Evolutionary conservation across 192 early-diverging fungal genomes (phyloP).

Genomic region (Coemansia sp.): DNA sequence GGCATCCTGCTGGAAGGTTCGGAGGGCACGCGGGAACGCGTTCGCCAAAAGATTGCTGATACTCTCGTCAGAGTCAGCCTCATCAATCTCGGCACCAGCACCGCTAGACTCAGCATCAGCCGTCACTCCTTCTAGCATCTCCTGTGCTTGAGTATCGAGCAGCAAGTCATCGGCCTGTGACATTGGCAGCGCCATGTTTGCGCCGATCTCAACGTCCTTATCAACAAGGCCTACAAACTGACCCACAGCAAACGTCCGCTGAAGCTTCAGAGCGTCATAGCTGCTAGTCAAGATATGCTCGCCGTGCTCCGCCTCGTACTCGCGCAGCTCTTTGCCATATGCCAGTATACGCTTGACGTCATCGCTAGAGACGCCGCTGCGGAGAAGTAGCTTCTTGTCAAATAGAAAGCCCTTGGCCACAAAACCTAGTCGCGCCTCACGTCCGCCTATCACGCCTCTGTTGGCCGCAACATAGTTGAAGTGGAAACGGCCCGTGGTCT

Average conservation of each 20-base stretch:
- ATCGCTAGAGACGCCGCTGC: slow-evolving; percentile 11
- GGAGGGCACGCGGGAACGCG: slow-evolving; percentile 18
- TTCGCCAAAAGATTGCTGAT: slow-evolving; percentile 20
- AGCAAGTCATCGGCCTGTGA: background rate
- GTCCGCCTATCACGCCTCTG: slow-evolving; percentile 13
- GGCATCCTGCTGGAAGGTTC: slow-evolving; percentile 19
- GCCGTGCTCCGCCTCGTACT: slow-evolving; percentile 31
- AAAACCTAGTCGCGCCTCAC: slow-evolving; percentile 40
- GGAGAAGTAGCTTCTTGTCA: slow-evolving; percentile 24
- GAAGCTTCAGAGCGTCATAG: slow-evolving; percentile 9
- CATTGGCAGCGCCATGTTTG: background rate
- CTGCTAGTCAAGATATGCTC: slow-evolving; percentile 12
- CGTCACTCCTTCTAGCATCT: background rate
- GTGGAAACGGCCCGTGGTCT: slow-evolving; percentile 45
- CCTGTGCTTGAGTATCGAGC: background rate
- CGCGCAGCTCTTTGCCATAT: slow-evolving; percentile 22
- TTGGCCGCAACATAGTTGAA: slow-evolving; percentile 9
- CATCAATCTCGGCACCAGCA: background rate
- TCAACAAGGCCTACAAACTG: background rate
- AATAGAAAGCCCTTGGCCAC: slow-evolving; percentile 39
- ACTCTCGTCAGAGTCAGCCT: slow-evolving; percentile 5
- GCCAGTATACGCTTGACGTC: slow-evolving; percentile 17
- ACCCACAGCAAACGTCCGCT: background rate
- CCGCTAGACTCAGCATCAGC: background rate
- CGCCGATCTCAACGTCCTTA: background rate